phyloP scores from a whole-genome alignment of 306 rosid species.

The Glycine tomentella region DNA sequence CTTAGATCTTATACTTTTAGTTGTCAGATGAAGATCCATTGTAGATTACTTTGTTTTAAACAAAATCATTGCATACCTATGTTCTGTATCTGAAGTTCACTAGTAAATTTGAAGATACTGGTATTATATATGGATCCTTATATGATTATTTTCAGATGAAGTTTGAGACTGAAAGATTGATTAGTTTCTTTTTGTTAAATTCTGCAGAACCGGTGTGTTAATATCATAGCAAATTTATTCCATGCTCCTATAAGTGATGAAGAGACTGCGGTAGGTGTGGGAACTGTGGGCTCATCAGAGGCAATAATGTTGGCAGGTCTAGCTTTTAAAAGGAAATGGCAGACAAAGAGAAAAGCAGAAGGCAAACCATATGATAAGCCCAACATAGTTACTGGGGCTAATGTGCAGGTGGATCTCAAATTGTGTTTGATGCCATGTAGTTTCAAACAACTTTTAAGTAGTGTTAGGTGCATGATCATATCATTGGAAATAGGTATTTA shows the following conservation, averaged over 20 bases:
- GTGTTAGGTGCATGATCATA: background rate
- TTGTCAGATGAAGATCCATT: slow-evolving; percentile 16
- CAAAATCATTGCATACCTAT: background rate
- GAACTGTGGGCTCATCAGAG: slow-evolving; percentile 95
- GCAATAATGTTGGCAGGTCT: slow-evolving; percentile 98
- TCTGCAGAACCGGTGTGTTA: slow-evolving; percentile 91
- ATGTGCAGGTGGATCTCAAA: slow-evolving; percentile 73
- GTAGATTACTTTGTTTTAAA: background rate
- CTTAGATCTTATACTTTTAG: background rate
- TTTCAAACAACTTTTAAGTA: background rate
- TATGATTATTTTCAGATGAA: background rate
- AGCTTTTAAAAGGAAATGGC: slow-evolving; percentile 91
- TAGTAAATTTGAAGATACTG: slow-evolving; percentile 17
- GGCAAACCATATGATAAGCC: slow-evolving; percentile 85
- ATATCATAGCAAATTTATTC: slow-evolving; percentile 78
- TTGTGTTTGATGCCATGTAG: background rate
- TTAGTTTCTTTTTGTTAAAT: slow-evolving; percentile 29
- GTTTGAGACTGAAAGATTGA: slow-evolving; percentile 13
- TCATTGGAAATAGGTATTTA: background rate
- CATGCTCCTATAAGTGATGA: slow-evolving; percentile 76
- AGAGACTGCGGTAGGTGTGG: slow-evolving; percentile 82
- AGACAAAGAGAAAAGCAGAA: slow-evolving; percentile 68
- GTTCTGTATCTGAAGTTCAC: slow-evolving; percentile 16
- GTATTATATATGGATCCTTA: slow-evolving; percentile 32
- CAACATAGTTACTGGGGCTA: slow-evolving; percentile 93